Percentiles rank a stretch among this genome's conserved stretches.
Conservation (phyloP, 164 flowering plant species). For the Tetrastigma voinierianum region DNA sequence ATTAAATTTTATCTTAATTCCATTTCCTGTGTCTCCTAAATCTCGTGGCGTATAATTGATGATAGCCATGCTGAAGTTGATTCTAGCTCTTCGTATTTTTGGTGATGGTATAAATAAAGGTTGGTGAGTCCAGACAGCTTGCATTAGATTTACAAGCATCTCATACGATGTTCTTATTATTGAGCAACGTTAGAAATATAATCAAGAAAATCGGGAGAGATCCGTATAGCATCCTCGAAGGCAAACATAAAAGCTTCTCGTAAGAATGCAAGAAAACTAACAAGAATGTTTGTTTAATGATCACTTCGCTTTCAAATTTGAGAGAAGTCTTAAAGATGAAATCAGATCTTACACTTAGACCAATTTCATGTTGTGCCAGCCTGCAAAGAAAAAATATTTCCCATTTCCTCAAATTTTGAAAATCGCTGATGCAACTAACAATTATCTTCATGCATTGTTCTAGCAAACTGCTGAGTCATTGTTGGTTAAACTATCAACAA, state of each 20-base stretch:
- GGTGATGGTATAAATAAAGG: constrained; percentile 99
- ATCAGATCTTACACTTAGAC: too few species aligned
- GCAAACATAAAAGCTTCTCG: constrained; percentile 71
- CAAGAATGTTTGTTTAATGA: constrained; percentile 37
- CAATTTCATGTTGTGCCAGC: too few species aligned
- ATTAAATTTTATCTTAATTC: neutral
- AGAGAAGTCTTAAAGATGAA: too few species aligned
- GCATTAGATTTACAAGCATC: neutral
- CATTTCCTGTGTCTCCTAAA: constrained; percentile 53
- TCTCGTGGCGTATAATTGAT: constrained; percentile 54
- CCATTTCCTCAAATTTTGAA: too few species aligned
- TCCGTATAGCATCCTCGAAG: constrained; percentile 63
- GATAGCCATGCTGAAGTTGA: constrained; percentile 75
- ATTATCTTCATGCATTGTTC: neutral
- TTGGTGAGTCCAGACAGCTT: constrained; percentile 21
- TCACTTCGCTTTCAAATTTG: too few species aligned
- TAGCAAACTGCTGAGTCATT: neutral
- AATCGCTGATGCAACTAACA: too few species aligned
- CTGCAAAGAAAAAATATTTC: too few species aligned
- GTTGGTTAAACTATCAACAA: too few species aligned
- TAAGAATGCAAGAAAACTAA: constrained; percentile 86
- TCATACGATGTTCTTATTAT: constrained; percentile 56
- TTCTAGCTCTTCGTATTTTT: constrained; percentile 81
- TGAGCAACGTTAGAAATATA: constrained; percentile 58
- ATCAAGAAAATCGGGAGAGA: constrained; percentile 83